A percentile compares a stretch with the other conserved stretches of the same genome.
phyloP scores from a whole-genome alignment of 805 yeast species.

The Cyberlindnera petersonii region DNA sequence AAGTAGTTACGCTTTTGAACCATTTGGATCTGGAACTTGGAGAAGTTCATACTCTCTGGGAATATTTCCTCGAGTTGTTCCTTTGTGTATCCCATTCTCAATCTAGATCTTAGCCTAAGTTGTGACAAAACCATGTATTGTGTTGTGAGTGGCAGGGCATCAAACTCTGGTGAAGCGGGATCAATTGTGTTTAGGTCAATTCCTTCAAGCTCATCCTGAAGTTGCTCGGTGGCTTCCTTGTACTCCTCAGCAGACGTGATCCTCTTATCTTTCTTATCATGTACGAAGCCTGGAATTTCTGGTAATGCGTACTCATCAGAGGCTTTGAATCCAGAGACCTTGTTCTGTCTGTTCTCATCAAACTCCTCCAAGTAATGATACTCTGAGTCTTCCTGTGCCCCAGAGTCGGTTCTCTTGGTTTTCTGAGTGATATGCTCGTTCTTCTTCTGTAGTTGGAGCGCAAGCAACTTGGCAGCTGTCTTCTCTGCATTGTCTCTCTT shows the following conservation, averaged over 20 bases:
- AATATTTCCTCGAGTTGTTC: conserved; percentile 81
- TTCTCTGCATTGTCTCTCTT: conserved; percentile 62
- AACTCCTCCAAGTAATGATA: conserved; percentile 32
- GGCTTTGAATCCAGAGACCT: conserved; percentile 36
- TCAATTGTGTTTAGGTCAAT: conserved; percentile 71
- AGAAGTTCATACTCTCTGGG: conserved; percentile 84
- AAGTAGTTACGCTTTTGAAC: conserved; percentile 87
- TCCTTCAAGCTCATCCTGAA: conserved; percentile 62
- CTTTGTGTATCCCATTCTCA: conserved; percentile 92
- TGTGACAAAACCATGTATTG: conserved; percentile 87
- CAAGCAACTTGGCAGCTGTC: conserved; percentile 78
- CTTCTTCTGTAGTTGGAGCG: conserved; percentile 66
- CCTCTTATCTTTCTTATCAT: conserved; percentile 61
- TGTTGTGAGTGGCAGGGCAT: conserved; percentile 71
- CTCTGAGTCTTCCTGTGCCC: conserved; percentile 27
- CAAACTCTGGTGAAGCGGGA: conserved; percentile 77
- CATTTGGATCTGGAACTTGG: conserved; percentile 88
- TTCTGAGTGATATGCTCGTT: conserved; percentile 6
- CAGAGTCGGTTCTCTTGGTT: neutral
- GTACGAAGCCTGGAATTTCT: conserved; percentile 50
- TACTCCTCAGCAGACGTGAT: conserved; percentile 71
- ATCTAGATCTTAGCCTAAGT: conserved; percentile 74
- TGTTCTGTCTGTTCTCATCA: neutral
- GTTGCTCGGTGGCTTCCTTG: conserved; percentile 51
- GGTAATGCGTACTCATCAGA: conserved; percentile 89